phyloP scores from a whole-genome alignment of 169 alveolate genomes.

The Sarcocystis neurona region DNA sequence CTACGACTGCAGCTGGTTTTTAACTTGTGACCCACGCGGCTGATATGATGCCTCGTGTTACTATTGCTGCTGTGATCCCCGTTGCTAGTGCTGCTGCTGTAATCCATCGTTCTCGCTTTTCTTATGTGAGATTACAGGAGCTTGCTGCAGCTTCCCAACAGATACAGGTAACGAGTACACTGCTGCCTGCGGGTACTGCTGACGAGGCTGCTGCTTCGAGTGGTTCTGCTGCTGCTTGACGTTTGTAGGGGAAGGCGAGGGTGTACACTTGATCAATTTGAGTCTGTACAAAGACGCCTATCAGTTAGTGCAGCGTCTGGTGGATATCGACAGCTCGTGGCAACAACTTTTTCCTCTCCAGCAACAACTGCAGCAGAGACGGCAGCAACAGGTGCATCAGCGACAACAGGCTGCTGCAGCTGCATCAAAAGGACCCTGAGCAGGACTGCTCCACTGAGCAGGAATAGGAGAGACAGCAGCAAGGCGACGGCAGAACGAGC shows the following conservation, averaged over 20 bases:
- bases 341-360: too few relatives aligned
- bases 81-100: not conserved
- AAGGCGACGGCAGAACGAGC: too few relatives aligned
- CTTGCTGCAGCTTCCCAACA: not conserved
- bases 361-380: too few relatives aligned
- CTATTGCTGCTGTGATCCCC: not conserved
- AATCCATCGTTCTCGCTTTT: not conserved
- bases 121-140: not conserved
- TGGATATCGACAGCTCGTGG: slow-evolving; percentile 22
- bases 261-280: not conserved
- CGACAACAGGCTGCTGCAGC: too few relatives aligned
- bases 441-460: too few relatives aligned
- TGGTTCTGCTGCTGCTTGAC: not conserved
- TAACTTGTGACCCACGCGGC: too few relatives aligned
- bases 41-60: not conserved
- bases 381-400: too few relatives aligned
- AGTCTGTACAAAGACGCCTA: not conserved
- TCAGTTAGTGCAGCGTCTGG: slow-evolving; percentile 39
- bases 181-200: too few relatives aligned
- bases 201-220: not conserved
- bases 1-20: too few relatives aligned
- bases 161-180: not conserved
- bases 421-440: too few relatives aligned
- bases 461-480: too few relatives aligned
- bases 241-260: slow-evolving; percentile 7